Evolutionary conservation across 176 grass and related monocot genomes (phyloP), one percentile per base, ranked within the genome.

Genomic region (Leersia perrieri): DNA sequence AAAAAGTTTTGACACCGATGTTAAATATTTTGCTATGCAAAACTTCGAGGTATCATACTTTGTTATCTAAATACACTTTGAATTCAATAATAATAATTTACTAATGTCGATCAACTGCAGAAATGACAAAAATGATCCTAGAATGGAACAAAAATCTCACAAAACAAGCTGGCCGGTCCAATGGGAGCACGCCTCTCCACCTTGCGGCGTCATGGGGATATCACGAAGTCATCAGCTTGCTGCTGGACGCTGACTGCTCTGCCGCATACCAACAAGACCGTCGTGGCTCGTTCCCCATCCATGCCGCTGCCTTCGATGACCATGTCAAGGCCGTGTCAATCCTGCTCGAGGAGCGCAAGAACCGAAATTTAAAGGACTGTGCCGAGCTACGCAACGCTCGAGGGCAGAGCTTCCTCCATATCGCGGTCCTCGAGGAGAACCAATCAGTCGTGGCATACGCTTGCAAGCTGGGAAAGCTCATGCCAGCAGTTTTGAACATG

Each of bases 361-460:
- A n/a, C n/a, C n/a, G n/a, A n/a, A n/a, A n/a, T n/a, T n/a, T n/a
- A n/a, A n/a, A n/a, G n/a, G 80, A 67, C 68, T 77, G 69, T 4
- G 80, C 84, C 12, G 76, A 61, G 8, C 49, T 93, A 7, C 41
- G 47, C 1, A 76, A 93, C 45, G 39, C 25, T 16, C 22, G 23
- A 3, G 84, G 84, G 1, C 76, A 76, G 20, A 51, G 47, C 35
- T 84, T 92, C 66, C 90, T 92, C 7, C 90, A 89, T 4, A 63
- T 72, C 30, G 90, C 90, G n/a, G 80, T 80, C 0, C 2, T 29
- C 8, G 16, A 73, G 29, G 22, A 33, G 33, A 22, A 61, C 28
- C 28, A 28, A 0, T 25, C 6, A 1, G 67, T 91, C 9, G 2
- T 88, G 5, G 35, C 49, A 5, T 63, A n/a, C 25, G 9, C 16